A percentile compares a stretch with the other conserved stretches of the same genome.
These are phyloP conservation scores for Breynia disticha DNA, from an alignment of 441 rosid species.

Conservation along the genomic window DNA sequence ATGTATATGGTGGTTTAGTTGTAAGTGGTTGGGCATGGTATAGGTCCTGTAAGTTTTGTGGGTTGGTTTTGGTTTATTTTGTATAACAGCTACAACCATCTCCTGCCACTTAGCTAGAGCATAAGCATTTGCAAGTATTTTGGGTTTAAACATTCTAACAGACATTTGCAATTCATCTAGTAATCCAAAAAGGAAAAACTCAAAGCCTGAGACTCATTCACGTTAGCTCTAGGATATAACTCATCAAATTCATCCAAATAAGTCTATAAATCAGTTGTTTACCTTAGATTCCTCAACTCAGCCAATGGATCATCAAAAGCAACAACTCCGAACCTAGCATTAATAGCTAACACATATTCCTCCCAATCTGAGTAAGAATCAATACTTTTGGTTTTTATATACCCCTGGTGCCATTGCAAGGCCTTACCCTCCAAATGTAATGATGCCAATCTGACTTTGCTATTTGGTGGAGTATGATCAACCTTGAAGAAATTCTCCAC, in stretches of 20 bases:
- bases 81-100: not conserved
- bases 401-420: not conserved
- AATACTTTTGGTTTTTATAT: not conserved
- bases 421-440: not conserved
- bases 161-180: not conserved
- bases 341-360: no score
- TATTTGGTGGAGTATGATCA: not conserved
- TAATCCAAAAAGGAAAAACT: not conserved
- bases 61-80: not conserved
- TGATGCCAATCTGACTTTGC: not conserved
- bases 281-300: no score
- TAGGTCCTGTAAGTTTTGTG: not conserved
- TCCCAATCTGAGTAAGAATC: no score
- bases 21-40: no score
- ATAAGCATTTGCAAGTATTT: not conserved
- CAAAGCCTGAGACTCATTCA: not conserved
- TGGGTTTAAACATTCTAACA: not conserved
- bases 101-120: not conserved
- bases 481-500: not conserved
- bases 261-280: not conserved
- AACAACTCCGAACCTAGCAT: no score
- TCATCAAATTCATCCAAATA: not conserved
- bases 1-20: no score
- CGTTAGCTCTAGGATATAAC: not conserved
- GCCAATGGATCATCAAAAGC: no score